Percentiles rank a stretch among this genome's conserved stretches.
Conservation (phyloP, 2,329 filamentous ascomycete genomes). For the Akanthomyces lecanii region DNA sequence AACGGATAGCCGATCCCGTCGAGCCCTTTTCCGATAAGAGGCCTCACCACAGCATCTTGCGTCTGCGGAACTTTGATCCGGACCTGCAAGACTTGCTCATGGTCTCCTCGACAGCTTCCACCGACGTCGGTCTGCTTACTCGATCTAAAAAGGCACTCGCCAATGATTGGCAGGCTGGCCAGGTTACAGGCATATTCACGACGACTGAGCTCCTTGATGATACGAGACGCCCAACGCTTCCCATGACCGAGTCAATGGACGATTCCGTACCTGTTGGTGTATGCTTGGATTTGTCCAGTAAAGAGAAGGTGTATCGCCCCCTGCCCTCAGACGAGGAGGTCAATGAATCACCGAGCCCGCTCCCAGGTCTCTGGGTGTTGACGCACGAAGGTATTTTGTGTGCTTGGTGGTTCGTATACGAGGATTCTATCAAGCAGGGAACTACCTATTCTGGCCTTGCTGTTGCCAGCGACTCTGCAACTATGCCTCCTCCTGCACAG, state of each 20-base stretch:
- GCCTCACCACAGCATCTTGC: conserved; percentile 72
- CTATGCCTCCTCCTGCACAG: conserved; percentile 28
- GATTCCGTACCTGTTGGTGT: conserved; percentile 77
- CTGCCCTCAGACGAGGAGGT: conserved; percentile 74
- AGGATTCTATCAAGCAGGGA: conserved; percentile 73
- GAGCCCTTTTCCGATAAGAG: conserved; percentile 63
- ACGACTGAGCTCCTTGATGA: conserved; percentile 70
- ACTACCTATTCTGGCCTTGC: conserved; percentile 68
- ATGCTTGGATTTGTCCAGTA: conserved; percentile 77
- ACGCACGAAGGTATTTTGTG: conserved; percentile 85
- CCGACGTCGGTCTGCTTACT: conserved; percentile 74
- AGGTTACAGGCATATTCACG: conserved; percentile 65
- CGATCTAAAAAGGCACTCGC: conserved; percentile 66
- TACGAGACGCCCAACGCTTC: conserved; percentile 68
- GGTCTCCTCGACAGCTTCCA: conserved; percentile 73
- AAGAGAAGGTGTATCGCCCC: conserved; percentile 72
- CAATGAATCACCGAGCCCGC: conserved; percentile 69
- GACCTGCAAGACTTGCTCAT: conserved; percentile 77
- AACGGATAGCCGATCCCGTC: conserved; percentile 71
- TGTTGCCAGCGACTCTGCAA: conserved; percentile 34
- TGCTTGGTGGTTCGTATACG: conserved; percentile 89
- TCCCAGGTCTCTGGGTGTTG: conserved; percentile 79
- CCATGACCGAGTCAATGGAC: conserved; percentile 56
- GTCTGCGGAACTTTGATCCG: conserved; percentile 76
- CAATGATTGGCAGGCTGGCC: conserved; percentile 53